phyloP scores from a whole-genome alignment of 1,139 yeast species.

The Yamadazyma diddensiae region DNA sequence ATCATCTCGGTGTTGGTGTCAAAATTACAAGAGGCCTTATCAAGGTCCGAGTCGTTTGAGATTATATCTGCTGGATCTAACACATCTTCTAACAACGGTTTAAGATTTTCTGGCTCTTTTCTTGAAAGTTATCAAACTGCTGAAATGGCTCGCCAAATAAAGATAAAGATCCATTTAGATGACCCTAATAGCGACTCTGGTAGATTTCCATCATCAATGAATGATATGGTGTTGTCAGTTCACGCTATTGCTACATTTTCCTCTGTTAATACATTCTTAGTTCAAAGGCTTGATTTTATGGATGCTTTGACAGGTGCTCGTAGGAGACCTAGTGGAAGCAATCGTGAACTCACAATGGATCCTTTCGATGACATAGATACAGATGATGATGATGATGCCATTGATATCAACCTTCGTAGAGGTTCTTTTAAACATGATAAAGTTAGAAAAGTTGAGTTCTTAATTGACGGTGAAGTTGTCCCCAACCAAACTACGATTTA shows the following conservation, averaged over 20 bases:
- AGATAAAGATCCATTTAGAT: constrained; percentile 43
- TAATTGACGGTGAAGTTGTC: constrained; percentile 56
- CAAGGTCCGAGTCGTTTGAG: constrained; percentile 75
- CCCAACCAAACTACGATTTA: constrained; percentile 73
- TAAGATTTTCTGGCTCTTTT: constrained; percentile 10
- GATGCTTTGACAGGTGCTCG: constrained; percentile 16
- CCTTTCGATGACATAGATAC: constrained; percentile 11
- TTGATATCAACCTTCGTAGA: constrained; percentile 1
- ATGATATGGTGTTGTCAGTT: constrained; percentile 58
- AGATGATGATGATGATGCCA: constrained; percentile 12
- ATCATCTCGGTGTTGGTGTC: constrained; percentile 25
- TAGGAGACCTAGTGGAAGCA: constrained; percentile 8
- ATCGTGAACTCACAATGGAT: constrained; percentile 5
- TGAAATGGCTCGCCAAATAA: constrained; percentile 71
- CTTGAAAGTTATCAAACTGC: constrained; percentile 41
- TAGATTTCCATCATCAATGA: constrained; percentile 23
- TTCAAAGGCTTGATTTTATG: constrained; percentile 27
- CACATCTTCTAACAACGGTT: constrained; percentile 4
- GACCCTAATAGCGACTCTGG: constrained; percentile 24
- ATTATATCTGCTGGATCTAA: constrained; percentile 55
- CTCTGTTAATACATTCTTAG: constrained; percentile 65
- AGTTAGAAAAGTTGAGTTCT: constrained; percentile 51
- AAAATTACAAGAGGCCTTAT: constrained; percentile 73
- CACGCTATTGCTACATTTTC: constrained; percentile 88
- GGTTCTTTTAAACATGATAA: constrained; percentile 2